Conservation (phyloP, 441 rosid genomes). For the Metrosideros polymorpha region DNA sequence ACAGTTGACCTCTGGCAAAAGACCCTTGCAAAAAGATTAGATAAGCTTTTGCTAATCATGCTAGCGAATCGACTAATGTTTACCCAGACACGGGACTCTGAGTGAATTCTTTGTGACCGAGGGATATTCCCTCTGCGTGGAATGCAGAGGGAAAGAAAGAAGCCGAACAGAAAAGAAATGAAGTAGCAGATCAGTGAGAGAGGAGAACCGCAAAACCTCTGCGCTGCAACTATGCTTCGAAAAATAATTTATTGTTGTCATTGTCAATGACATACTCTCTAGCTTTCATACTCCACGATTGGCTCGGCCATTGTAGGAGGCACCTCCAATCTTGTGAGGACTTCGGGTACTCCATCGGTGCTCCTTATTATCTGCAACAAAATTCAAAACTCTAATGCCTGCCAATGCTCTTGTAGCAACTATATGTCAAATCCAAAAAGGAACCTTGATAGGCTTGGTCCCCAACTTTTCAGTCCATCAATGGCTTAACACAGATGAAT, state of each 20-base stretch:
- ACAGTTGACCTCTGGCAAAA: neutral
- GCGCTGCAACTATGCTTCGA: neutral
- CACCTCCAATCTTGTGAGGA: slow-evolving; percentile 66
- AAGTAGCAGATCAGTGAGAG: neutral
- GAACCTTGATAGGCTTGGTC: neutral
- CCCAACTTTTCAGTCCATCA: neutral
- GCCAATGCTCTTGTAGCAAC: neutral
- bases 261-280: slow-evolving; percentile 1
- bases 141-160: neutral
- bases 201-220: neutral
- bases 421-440: neutral
- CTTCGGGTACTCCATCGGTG: slow-evolving; percentile 68
- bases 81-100: neutral
- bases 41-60: neutral
- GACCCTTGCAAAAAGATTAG: neutral
- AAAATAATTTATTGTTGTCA: neutral
- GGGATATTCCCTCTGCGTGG: neutral
- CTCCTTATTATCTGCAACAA: slow-evolving; percentile 68
- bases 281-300: slow-evolving; percentile 54
- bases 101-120: neutral
- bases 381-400: neutral
- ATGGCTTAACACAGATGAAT: neutral
- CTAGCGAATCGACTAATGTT: neutral
- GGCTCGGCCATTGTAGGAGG: slow-evolving; percentile 34
- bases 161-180: neutral